Evolutionary conservation across 2,329 filamentous ascomycete species (phyloP).

Genomic region (Fusarium siculi): DNA sequence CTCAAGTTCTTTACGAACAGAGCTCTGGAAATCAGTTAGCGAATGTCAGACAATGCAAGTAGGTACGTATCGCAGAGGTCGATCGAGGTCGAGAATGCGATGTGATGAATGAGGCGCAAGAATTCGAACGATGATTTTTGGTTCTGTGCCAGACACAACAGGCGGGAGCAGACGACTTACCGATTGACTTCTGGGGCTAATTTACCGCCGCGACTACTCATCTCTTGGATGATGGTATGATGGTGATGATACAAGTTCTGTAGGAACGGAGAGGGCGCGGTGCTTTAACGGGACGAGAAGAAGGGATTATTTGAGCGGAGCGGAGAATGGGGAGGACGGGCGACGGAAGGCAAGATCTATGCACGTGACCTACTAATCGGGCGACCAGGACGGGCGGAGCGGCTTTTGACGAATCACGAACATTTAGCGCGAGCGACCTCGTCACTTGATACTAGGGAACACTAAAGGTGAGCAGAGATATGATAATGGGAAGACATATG

Average conservation of each 20-base stretch:
- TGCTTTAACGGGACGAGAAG: slow-evolving; percentile 41
- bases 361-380: slow-evolving; percentile 44
- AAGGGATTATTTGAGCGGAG: slow-evolving; percentile 45
- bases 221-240: slow-evolving; percentile 70
- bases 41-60: slow-evolving; percentile 10
- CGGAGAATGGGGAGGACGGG: slow-evolving; percentile 45
- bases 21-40: slow-evolving; percentile 72
- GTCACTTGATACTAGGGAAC: slow-evolving; percentile 29
- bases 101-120: slow-evolving; percentile 18
- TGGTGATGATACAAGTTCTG: slow-evolving; percentile 48
- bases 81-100: slow-evolving; percentile 14
- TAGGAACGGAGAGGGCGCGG: slow-evolving; percentile 43
- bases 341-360: slow-evolving; percentile 37
- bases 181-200: slow-evolving; percentile 99
- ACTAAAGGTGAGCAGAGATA: background rate
- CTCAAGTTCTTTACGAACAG: slow-evolving; percentile 99
- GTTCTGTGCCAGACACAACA: slow-evolving; percentile 7
- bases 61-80: background rate
- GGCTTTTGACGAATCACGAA: slow-evolving; percentile 17
- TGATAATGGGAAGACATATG: background rate
- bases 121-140: slow-evolving; percentile 20
- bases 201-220: slow-evolving; percentile 97
- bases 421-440: slow-evolving; percentile 35
- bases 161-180: slow-evolving; percentile 58
- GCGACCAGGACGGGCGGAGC: slow-evolving; percentile 12